phyloP scores from a whole-genome alignment of 176 grass and related monocot genomes.

The Aegilops longissima region DNA sequence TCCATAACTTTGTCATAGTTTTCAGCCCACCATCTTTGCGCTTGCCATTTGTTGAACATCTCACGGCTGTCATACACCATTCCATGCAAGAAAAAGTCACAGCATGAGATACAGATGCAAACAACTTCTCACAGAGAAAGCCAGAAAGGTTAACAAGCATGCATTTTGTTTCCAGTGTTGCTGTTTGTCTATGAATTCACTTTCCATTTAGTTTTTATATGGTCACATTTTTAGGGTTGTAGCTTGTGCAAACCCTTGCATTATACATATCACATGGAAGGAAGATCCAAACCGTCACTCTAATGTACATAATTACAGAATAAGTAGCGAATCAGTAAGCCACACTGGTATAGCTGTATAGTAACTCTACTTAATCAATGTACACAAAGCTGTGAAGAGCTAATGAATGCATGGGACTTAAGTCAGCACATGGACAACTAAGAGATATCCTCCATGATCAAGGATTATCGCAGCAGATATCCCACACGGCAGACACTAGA shows the following conservation, averaged over 20 bases:
- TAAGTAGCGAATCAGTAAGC: background rate
- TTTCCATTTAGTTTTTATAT: background rate
- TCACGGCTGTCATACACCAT: constrained; percentile 59
- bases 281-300: background rate
- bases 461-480: background rate
- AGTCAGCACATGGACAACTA: background rate
- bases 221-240: background rate
- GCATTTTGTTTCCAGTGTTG: background rate
- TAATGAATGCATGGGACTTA: background rate
- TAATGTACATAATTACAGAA: background rate
- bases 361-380: background rate
- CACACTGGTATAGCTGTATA: background rate
- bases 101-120: constrained; percentile 12
- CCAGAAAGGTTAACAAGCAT: background rate
- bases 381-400: background rate
- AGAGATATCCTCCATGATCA: background rate
- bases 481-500: background rate
- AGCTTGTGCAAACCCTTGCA: background rate
- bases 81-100: background rate
- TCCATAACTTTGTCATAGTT: constrained; percentile 98
- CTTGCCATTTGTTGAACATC: constrained; percentile 98
- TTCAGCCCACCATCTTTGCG: constrained; percentile 97
- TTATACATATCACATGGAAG: background rate
- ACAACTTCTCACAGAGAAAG: background rate
- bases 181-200: background rate